Evolutionary conservation across 257 asterid genomes (phyloP).

Genomic region (Nicotiana undulata): DNA sequence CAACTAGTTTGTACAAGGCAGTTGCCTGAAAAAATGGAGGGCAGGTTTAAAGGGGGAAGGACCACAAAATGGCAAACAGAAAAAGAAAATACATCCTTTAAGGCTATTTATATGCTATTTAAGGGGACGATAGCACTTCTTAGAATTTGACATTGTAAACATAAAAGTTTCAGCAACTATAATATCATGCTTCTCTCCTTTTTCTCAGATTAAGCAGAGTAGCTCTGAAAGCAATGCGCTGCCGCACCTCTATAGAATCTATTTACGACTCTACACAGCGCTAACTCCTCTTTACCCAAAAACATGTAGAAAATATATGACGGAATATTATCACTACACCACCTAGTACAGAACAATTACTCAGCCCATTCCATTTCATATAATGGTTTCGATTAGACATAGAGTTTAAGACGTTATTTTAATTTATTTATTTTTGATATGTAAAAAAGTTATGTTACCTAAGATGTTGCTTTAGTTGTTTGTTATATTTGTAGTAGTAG

Average conservation of each 20-base stretch:
- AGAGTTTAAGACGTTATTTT: not conserved
- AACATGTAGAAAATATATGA: not conserved
- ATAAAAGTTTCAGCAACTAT: not conserved
- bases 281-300: not conserved
- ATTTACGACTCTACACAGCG: not conserved
- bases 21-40: constrained; percentile 53
- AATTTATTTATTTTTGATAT: not conserved
- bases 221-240: not conserved
- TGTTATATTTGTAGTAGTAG: not conserved
- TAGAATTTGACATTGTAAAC: not conserved
- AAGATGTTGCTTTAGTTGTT: not conserved
- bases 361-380: not conserved
- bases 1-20: constrained; percentile 83
- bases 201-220: not conserved
- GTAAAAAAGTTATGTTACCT: no score
- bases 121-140: not conserved
- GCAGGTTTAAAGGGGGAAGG: not conserved
- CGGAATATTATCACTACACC: not conserved
- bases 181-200: not conserved
- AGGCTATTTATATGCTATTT: not conserved
- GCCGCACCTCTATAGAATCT: not conserved
- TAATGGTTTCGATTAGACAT: not conserved
- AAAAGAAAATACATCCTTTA: not conserved
- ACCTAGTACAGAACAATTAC: not conserved
- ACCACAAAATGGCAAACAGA: not conserved